These are phyloP conservation scores for Aspergillus ibericus DNA, from an alignment of 2,329 filamentous ascomycete genomes.

Conservation along the genomic window DNA sequence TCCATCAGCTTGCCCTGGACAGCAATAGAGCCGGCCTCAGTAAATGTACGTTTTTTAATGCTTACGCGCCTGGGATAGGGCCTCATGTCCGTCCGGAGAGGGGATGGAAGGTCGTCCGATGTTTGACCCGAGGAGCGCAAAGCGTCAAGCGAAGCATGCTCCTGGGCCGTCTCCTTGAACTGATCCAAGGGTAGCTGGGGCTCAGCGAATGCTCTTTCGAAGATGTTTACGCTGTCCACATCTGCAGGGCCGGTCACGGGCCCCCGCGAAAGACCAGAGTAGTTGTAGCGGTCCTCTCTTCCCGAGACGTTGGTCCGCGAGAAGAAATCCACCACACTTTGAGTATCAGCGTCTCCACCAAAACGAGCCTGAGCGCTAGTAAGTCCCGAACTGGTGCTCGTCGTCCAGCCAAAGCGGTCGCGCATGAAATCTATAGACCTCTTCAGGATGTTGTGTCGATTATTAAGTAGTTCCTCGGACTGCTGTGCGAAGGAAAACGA, in stretches of 20 bases:
- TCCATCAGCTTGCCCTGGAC: conserved; percentile 84
- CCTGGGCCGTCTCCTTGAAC: conserved; percentile 21
- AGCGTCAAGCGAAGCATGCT: conserved; percentile 23
- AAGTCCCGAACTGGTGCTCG: conserved; percentile 67
- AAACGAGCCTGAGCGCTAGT: conserved; percentile 80
- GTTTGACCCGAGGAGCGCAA: conserved; percentile 30
- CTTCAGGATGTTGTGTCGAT: conserved; percentile 87
- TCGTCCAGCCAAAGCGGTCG: conserved; percentile 81
- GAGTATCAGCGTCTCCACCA: conserved; percentile 79
- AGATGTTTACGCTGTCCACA: conserved; percentile 72
- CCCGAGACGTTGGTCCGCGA: conserved; percentile 77
- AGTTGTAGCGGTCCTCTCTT: conserved; percentile 52
- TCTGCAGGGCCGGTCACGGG: conserved; percentile 80
- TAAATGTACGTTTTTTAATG: conserved; percentile 86
- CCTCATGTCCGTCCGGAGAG: conserved; percentile 33
- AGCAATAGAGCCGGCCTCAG: conserved; percentile 72
- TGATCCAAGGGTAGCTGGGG: conserved; percentile 21
- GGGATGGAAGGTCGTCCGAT: conserved; percentile 32
- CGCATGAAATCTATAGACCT: conserved; percentile 96
- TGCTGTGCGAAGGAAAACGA: conserved; percentile 98
- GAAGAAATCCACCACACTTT: conserved; percentile 86
- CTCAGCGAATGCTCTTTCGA: conserved; percentile 75
- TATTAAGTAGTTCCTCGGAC: conserved; percentile 88
- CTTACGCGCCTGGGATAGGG: conserved; percentile 62
- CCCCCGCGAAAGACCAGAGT: conserved; percentile 51